Evolutionary conservation across 192 early-diverging fungal genomes (phyloP).

Genomic region (Coemansia sp.): DNA sequence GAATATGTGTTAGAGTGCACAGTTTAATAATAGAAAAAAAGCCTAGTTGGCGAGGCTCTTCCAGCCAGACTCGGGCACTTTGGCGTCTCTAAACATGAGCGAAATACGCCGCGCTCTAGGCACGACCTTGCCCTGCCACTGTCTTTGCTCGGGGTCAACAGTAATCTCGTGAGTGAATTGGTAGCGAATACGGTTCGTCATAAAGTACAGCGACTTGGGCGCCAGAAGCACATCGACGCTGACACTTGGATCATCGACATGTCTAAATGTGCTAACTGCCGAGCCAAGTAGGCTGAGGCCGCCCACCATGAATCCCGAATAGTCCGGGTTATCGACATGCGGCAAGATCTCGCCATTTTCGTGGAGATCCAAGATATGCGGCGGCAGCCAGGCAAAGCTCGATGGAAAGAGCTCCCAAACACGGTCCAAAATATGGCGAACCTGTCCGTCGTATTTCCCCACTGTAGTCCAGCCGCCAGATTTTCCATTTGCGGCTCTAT

Average conservation of each 20-base stretch:
- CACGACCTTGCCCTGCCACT: constrained; percentile 56
- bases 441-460: constrained; percentile 50
- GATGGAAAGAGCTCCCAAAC: constrained; percentile 60
- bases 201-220: constrained; percentile 71
- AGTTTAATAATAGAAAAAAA: not conserved
- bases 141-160: constrained; percentile 43
- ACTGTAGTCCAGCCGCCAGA: constrained; percentile 49
- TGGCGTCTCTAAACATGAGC: constrained; percentile 67
- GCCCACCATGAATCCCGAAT: constrained; percentile 72
- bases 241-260: constrained; percentile 59
- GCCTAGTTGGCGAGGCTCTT: constrained; percentile 16
- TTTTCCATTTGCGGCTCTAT: constrained; percentile 16
- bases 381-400: constrained; percentile 64
- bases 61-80: constrained; percentile 42
- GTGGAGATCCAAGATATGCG: constrained; percentile 79
- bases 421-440: constrained; percentile 57
- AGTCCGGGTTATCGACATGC: constrained; percentile 81
- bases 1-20: not conserved
- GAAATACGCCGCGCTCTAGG: constrained; percentile 67
- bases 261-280: constrained; percentile 70
- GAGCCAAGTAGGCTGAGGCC: constrained; percentile 73
- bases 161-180: constrained; percentile 82
- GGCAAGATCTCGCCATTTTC: constrained; percentile 70
- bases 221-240: constrained; percentile 64
- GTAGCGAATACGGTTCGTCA: constrained; percentile 66